Evolutionary conservation across 2,329 filamentous ascomycete genomes (phyloP).

Genomic region (Akanthomyces lecanii): DNA sequence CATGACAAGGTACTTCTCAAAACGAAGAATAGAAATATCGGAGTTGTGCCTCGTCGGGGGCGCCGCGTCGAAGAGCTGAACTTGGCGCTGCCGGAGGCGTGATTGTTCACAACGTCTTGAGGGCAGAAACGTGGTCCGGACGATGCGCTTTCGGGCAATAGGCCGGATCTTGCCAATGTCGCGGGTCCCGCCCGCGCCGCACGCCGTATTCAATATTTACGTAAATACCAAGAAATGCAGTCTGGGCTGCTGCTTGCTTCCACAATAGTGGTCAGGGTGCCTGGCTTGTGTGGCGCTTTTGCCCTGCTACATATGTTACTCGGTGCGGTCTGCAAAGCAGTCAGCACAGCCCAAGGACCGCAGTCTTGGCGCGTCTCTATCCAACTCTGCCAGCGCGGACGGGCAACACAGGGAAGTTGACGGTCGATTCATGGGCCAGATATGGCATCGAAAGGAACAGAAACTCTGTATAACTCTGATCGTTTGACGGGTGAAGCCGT

Average conservation of each 20-base stretch:
- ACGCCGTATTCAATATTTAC: not conserved
- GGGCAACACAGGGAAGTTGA: not conserved
- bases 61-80: no score
- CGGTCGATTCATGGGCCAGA: no score
- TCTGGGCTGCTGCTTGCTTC: not conserved
- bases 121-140: not conserved
- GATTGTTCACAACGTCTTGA: no score
- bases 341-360: not conserved
- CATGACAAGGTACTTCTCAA: not conserved
- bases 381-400: not conserved
- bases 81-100: not conserved
- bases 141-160: conserved; percentile 2
- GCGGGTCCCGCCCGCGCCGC: not conserved
- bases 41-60: no score
- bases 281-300: not conserved
- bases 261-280: not conserved
- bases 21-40: no score
- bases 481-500: no score
- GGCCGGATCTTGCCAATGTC: not conserved
- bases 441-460: no score
- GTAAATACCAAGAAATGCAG: not conserved
- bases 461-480: no score
- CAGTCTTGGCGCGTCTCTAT: not conserved
- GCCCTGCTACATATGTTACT: not conserved
- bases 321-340: not conserved